Conservation (phyloP, 306 rosid genomes). For the Ceratonia siliqua region DNA sequence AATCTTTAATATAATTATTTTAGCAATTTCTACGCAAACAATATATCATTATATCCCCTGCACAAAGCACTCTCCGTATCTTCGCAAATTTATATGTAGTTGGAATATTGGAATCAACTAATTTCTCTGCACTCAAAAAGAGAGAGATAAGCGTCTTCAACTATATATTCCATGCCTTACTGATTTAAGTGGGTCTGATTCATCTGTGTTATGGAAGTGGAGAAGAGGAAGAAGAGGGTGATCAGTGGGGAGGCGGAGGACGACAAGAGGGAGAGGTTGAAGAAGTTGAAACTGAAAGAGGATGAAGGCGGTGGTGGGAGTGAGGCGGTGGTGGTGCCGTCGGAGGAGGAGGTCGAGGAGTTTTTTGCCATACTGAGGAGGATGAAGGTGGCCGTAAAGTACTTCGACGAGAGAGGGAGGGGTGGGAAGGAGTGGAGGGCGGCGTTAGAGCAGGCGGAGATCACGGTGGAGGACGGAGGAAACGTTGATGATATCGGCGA, state of each 20-base stretch:
- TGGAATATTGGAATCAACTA: neutral
- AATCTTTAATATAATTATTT: too few species aligned
- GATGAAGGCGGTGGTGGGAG: neutral
- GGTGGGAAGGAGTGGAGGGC: constrained; percentile 34
- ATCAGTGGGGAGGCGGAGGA: constrained; percentile 12
- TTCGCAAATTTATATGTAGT: neutral
- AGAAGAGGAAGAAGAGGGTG: constrained; percentile 33
- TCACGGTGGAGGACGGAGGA: neutral
- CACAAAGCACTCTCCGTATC: neutral
- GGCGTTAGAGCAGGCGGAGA: constrained; percentile 35
- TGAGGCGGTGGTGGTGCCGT: constrained; percentile 26
- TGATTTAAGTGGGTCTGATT: constrained; percentile 5
- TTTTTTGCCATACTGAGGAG: constrained; percentile 70
- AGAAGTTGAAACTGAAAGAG: constrained; percentile 26
- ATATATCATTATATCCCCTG: neutral
- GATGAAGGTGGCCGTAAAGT: constrained; percentile 69
- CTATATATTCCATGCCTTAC: neutral
- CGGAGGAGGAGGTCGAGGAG: constrained; percentile 79
- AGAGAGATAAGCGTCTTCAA: neutral
- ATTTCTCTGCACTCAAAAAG: neutral
- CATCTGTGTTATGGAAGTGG: constrained; percentile 39
- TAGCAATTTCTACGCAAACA: too few species aligned
- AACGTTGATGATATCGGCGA: neutral
- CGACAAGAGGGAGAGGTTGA: neutral
- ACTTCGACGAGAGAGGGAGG: constrained; percentile 47